Evolutionary conservation across 2,329 filamentous ascomycete species (phyloP).

Genomic region (Aspergillus sp.): DNA sequence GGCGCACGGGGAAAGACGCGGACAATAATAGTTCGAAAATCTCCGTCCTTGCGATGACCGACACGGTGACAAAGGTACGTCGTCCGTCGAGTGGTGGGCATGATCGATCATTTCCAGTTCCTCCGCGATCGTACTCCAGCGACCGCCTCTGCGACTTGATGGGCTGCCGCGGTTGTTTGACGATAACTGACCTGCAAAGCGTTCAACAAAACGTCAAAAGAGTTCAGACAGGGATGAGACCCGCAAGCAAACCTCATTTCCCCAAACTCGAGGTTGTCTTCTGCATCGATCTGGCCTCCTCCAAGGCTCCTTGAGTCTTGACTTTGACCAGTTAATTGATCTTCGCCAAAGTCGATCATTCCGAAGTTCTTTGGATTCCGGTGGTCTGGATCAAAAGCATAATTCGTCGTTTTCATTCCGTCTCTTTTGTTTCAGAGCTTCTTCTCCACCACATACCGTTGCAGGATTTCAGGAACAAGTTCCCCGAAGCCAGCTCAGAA

Average conservation of each 20-base stretch:
- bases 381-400: neutral
- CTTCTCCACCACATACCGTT: slow-evolving; percentile 22
- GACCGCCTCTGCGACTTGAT: neutral
- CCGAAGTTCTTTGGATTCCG: slow-evolving; percentile 3
- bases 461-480: slow-evolving; percentile 33
- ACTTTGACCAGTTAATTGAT: slow-evolving; percentile 4
- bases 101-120: slow-evolving; percentile 20
- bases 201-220: neutral
- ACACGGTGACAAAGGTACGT: slow-evolving; percentile 2
- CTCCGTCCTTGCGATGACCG: slow-evolving; percentile 7
- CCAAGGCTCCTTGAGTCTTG: neutral
- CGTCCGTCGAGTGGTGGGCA: slow-evolving; percentile 4
- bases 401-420: slow-evolving; percentile 7
- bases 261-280: neutral
- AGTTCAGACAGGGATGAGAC: neutral
- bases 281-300: slow-evolving; percentile 18
- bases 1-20: slow-evolving; percentile 18
- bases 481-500: slow-evolving; percentile 31
- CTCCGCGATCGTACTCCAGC: slow-evolving; percentile 3
- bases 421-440: neutral
- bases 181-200: neutral
- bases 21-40: slow-evolving; percentile 18
- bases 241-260: neutral
- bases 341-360: slow-evolving; percentile 5
- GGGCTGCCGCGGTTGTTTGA: neutral